Evolutionary conservation across 805 yeast genomes (phyloP).

Genomic region (Millerago galiae): DNA sequence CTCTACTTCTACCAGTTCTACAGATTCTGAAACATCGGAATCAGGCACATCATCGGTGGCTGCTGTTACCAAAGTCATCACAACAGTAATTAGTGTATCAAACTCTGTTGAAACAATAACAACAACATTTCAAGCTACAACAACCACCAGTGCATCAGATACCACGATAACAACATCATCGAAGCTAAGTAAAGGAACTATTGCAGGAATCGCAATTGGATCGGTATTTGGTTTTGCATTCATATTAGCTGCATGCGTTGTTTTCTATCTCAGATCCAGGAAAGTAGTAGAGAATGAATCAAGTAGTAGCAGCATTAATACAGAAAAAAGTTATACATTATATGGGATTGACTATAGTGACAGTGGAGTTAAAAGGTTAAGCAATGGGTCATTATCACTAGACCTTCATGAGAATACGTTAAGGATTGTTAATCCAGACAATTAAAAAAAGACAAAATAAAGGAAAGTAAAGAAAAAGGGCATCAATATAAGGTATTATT

Average conservation of each 20-base stretch:
- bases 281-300: constrained; percentile 8
- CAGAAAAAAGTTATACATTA: not conserved
- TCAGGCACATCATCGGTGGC: constrained; percentile 10
- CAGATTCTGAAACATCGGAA: constrained; percentile 8
- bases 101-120: constrained; percentile 6
- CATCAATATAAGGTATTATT: too few relatives aligned
- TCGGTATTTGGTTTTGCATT: constrained; percentile 39
- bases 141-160: not conserved
- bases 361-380: constrained; percentile 25
- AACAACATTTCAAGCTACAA: constrained; percentile 9
- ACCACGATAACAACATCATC: constrained; percentile 9
- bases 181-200: constrained; percentile 37
- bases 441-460: constrained; percentile 6
- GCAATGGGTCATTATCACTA: constrained; percentile 1
- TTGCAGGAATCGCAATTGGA: constrained; percentile 57
- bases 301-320: not conserved
- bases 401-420: constrained; percentile 29
- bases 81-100: constrained; percentile 13
- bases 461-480: too few relatives aligned
- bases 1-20: too few relatives aligned
- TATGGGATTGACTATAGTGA: not conserved
- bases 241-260: constrained; percentile 20
- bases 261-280: constrained; percentile 12
- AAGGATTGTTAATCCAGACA: constrained; percentile 44
- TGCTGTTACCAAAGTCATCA: constrained; percentile 8